These are phyloP conservation scores for Bertia moriformis DNA, from an alignment of 2,329 filamentous ascomycete genomes.

Conservation along the genomic window DNA sequence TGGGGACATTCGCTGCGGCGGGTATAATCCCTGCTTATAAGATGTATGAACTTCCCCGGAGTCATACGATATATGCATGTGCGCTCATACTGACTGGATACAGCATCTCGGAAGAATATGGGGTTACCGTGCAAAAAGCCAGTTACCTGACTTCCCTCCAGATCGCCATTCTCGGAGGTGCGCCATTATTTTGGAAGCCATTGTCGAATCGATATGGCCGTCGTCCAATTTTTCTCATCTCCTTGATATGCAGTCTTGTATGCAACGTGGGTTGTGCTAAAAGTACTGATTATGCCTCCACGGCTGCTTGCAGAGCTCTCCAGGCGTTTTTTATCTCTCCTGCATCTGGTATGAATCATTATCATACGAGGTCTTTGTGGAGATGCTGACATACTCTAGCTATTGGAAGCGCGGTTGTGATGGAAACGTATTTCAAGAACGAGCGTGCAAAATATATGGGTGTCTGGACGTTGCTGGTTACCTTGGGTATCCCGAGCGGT, in stretches of 20 bases:
- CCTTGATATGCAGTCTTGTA: constrained; percentile 22
- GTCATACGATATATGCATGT: too few species aligned
- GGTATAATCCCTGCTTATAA: constrained; percentile 31
- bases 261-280: constrained; percentile 33
- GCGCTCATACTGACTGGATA: too few species aligned
- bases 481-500: background rate
- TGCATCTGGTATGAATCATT: background rate
- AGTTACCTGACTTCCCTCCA: constrained; percentile 32
- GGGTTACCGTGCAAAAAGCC: constrained; percentile 21
- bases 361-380: too few species aligned
- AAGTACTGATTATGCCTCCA: constrained; percentile 12
- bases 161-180: constrained; percentile 30
- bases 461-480: background rate
- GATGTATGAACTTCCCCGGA: too few species aligned
- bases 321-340: background rate
- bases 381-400: too few species aligned
- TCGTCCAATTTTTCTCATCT: constrained; percentile 31
- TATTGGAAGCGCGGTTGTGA: background rate
- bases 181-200: constrained; percentile 33
- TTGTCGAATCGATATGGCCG: constrained; percentile 31
- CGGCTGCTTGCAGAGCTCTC: background rate
- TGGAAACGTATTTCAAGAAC: background rate
- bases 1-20: constrained; percentile 32
- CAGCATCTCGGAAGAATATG: constrained; percentile 27
- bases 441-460: background rate